Base-by-base conservation (phyloP, 345 rosid genomes). In the Psidium friedrichsthalianum region DNA sequence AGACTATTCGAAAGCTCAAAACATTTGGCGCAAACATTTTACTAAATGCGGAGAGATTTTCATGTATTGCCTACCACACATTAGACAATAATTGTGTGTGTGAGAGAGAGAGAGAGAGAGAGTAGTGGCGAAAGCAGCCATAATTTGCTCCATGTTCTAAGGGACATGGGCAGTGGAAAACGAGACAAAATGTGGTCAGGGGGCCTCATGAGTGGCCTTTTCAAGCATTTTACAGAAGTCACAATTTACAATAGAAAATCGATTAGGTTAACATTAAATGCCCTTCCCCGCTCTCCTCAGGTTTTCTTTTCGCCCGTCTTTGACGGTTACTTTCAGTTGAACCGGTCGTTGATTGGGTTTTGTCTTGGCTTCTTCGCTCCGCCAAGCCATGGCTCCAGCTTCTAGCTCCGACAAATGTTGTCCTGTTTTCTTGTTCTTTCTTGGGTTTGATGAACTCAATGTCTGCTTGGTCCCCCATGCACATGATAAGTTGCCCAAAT, bases 131-230 rank as follows among this genome's bases (percentile, higher is more conserved):
- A 16, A 24, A 24, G 59, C 14, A 83, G 88, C 92, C 95, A 89
- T 91, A 87, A 93, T 91, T 93, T 92, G 74, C 92, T 90, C 93
- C 95, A 94, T 93, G 94, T 93, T 93, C 91, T 85, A 87, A 89
- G 92, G 94, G 92, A 86, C 90, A 88, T 85, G 89, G 87, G 88
- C 85, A 47, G 89, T 86, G 90, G 90, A 85, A 88, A 84, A 83
- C 88, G 89, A 84, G 92, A 89, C 94, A 91, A 86, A 91, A 86
- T 61, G 54, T 89, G 92, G 94, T 90, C 91, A 90, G 89, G 78
- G 91, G 90, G 36, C 88, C 92, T 84, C 83, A 64, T 29, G 22
- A 64, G 22, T 29, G 76, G 76, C 22, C 76, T 29, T 64, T 29
- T 36, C 32, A 29, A 29, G 76, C 76, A 64, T 29, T 64, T 16